Evolutionary conservation across 2,329 filamentous ascomycete species (phyloP), one percentile per base, ranked within the genome.

Genomic region (Myriosclerotinia duriaeana): DNA sequence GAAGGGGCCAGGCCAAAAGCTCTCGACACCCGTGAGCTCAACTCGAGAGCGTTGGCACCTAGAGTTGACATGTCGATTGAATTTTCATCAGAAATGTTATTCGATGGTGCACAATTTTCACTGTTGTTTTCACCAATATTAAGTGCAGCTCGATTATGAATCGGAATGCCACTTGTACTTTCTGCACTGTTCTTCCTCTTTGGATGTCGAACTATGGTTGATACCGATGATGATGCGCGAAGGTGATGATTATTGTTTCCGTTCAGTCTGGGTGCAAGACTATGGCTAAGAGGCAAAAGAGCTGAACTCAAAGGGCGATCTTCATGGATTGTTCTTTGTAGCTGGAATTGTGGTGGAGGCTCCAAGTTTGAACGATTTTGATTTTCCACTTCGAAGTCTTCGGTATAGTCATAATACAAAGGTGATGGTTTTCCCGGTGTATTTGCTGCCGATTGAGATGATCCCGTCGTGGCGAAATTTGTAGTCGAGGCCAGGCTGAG

Each of bases 361-460:
- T 70, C 66, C 50, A 59, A 17, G 22, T 64, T 64, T 56, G 70
- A 58, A 7, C 65, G 67, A 38, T 53, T 66, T 22, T 70, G 69
- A 8, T 68, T 67, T 42, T 73, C 74, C 14, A 70, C 67, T n/a
- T 75, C 73, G 54, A 76, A 77, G 40, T 76, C 72, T 62, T 77
- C 76, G 1, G 75, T 76, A 65, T 77, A 77, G 60, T 77, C 76
- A 66, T 77, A 77, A 60, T 76, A 77, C 34, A 75, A 61, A 38
- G 75, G 76, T 44, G 74, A 75, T 26, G 70, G 59, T 53, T 73
- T 74, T 62, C 70, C 70, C 22, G 73, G 72, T 3, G 75, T 75
- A 30, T 72, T 73, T n/a, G 71, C 68, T 26, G 67, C 69, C 22
- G 74, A 76, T 22, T 68, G 64, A 17, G 69, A 66, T 42, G 67